A percentile compares a stretch with the other conserved stretches of the same genome.
Conservation (phyloP, 345 rosid species). For the Garcia nutans region DNA sequence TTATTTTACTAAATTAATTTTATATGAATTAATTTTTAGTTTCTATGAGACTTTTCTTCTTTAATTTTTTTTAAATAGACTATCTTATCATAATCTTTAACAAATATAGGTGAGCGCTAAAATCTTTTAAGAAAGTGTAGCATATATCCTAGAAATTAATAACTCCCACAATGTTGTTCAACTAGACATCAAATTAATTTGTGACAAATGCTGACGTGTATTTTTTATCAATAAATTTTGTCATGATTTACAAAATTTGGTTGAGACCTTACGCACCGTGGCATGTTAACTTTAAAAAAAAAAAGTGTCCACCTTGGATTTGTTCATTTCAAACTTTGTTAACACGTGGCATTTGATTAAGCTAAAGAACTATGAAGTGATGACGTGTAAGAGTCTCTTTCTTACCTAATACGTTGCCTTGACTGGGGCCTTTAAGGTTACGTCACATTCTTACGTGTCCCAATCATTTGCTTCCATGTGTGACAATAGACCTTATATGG, state of each 20-base stretch:
- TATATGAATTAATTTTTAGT: too few species aligned
- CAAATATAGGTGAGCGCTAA: too few species aligned
- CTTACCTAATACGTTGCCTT: constrained; percentile 12
- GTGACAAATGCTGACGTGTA: background rate
- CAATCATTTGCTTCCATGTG: constrained; percentile 26
- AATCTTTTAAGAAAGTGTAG: background rate
- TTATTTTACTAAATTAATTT: too few species aligned
- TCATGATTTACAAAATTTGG: constrained; percentile 7
- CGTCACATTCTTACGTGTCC: constrained; percentile 30
- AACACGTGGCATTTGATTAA: constrained; percentile 23
- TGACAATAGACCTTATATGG: background rate
- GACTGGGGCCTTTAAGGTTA: constrained; percentile 14
- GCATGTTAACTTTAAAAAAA: background rate
- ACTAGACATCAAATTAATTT: background rate
- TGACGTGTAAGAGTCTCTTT: constrained; percentile 10
- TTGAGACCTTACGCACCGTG: constrained; percentile 29
- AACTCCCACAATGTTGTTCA: background rate
- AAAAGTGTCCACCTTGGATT: constrained; percentile 4
- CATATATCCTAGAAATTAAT: background rate
- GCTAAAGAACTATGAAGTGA: background rate
- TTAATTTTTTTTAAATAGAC: too few species aligned
- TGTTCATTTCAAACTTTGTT: background rate
- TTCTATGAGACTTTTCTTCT: too few species aligned
- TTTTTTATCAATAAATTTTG: background rate
- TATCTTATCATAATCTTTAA: too few species aligned